Evolutionary conservation across 2,329 filamentous ascomycete genomes (phyloP).

Genomic region (Aspergillus luchuensis): DNA sequence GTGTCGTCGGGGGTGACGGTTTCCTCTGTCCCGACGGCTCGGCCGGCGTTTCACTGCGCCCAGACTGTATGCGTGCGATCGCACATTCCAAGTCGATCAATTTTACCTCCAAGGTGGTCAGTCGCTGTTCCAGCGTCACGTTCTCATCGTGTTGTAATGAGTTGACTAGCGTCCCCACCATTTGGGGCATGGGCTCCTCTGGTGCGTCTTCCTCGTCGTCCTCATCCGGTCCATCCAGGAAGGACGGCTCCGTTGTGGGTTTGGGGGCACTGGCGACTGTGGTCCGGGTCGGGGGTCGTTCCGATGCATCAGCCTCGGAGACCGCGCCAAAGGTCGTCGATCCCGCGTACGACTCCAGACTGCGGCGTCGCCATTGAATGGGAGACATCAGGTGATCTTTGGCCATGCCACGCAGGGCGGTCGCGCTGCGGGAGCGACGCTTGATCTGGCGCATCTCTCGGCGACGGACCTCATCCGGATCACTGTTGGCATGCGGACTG

Average conservation of each 20-base stretch:
- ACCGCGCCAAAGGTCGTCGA: slow-evolving; percentile 33
- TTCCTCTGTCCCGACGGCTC: slow-evolving; percentile 20
- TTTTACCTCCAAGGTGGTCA: slow-evolving; percentile 55
- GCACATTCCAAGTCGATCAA: slow-evolving; percentile 54
- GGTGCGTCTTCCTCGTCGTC: slow-evolving; percentile 17
- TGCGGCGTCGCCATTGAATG: slow-evolving; percentile 46
- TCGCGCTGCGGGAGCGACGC: slow-evolving; percentile 49
- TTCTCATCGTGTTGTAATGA: slow-evolving; percentile 45
- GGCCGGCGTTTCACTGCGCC: slow-evolving; percentile 24
- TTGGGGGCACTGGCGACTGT: slow-evolving; percentile 32
- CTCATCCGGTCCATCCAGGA: slow-evolving; percentile 21
- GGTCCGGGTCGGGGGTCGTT: slow-evolving; percentile 31
- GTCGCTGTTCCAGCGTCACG: slow-evolving; percentile 47
- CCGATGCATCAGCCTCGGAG: slow-evolving; percentile 32
- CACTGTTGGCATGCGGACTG: slow-evolving; percentile 17
- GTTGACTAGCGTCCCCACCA: slow-evolving; percentile 42
- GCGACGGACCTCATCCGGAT: slow-evolving; percentile 23
- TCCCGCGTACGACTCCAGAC: slow-evolving; percentile 43
- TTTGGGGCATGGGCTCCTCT: slow-evolving; percentile 31
- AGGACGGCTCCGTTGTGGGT: slow-evolving; percentile 24
- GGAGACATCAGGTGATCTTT: slow-evolving; percentile 42
- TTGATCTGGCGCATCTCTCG: slow-evolving; percentile 34
- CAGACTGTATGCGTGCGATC: slow-evolving; percentile 50
- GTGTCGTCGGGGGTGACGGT: slow-evolving; percentile 16
- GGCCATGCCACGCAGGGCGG: slow-evolving; percentile 40